These are phyloP conservation scores for Pseudogymnoascus sp. DNA, from an alignment of 2,329 filamentous ascomycete species.

Conservation along the genomic window DNA sequence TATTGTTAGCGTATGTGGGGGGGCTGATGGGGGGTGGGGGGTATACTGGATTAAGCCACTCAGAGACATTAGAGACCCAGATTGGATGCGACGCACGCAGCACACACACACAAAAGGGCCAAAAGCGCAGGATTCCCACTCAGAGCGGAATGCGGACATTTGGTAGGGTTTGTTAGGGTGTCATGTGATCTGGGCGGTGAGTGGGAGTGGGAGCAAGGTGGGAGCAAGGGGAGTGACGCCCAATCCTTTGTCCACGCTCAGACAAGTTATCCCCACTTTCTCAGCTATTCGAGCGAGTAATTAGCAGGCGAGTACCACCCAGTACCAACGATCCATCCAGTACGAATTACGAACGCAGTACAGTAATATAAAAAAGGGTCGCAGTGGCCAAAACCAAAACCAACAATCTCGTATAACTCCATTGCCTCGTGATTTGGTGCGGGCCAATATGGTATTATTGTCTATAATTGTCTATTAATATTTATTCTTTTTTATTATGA, in stretches of 20 bases:
- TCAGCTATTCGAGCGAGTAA: neutral
- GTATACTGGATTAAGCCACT: neutral
- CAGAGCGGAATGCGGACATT: neutral
- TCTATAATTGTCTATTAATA: neutral
- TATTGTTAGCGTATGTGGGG: conserved; percentile 7
- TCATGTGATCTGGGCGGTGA: conserved; percentile 6
- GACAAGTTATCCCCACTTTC: neutral
- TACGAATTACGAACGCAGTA: conserved; percentile 5
- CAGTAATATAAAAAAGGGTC: conserved; percentile 7
- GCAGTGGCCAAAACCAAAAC: neutral
- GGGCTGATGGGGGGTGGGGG: neutral
- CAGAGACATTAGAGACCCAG: neutral
- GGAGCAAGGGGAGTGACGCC: neutral
- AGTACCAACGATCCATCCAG: too few species aligned
- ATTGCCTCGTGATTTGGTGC: neutral
- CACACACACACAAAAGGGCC: neutral
- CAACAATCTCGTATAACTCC: neutral
- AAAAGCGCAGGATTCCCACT: neutral
- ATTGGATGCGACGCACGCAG: neutral
- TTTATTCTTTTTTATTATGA: neutral
- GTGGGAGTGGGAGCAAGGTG: neutral
- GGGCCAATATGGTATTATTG: neutral
- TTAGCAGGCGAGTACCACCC: neutral
- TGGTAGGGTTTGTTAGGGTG: neutral
- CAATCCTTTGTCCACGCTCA: conserved; percentile 2